Percentiles rank a stretch among this genome's conserved stretches.
phyloP scores from a whole-genome alignment of 2,329 filamentous ascomycete genomes.

The Paecilomyces formosus region DNA sequence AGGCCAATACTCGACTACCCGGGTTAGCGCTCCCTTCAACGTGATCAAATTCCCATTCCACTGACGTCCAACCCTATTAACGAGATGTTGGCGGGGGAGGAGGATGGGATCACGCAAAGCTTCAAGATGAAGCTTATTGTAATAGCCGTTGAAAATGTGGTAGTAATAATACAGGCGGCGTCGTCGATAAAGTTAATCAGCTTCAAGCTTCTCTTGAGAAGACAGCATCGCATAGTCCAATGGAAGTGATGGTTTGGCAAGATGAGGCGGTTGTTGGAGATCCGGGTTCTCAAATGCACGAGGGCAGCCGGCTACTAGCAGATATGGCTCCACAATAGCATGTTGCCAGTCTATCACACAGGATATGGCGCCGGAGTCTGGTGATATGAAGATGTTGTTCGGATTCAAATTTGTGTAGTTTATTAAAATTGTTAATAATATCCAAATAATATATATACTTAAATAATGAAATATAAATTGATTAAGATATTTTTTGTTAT shows the following conservation, averaged over 20 bases:
- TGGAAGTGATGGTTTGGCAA: constrained; percentile 11
- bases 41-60: constrained; percentile 18
- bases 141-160: constrained; percentile 14
- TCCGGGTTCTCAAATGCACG: constrained; percentile 17
- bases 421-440: too few species aligned
- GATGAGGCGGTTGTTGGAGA: constrained; percentile 4
- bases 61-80: constrained; percentile 13
- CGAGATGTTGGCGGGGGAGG: constrained; percentile 12
- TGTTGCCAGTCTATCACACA: constrained; percentile 21
- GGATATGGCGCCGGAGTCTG: constrained; percentile 11
- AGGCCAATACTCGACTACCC: neutral
- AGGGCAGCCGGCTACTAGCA: constrained; percentile 13
- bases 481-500: too few species aligned
- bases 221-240: constrained; percentile 11
- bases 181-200: constrained; percentile 13
- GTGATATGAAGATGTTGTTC: constrained; percentile 14
- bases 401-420: constrained; percentile 18
- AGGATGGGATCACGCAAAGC: constrained; percentile 13
- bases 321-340: constrained; percentile 9
- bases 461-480: too few species aligned
- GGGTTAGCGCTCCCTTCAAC: constrained; percentile 8
- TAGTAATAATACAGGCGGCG: constrained; percentile 14
- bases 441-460: too few species aligned
- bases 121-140: constrained; percentile 14
- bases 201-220: constrained; percentile 10